Evolutionary conservation across 2,329 filamentous ascomycete species (phyloP), one percentile per base, ranked within the genome.

Genomic region (Penicillium frequentans): DNA sequence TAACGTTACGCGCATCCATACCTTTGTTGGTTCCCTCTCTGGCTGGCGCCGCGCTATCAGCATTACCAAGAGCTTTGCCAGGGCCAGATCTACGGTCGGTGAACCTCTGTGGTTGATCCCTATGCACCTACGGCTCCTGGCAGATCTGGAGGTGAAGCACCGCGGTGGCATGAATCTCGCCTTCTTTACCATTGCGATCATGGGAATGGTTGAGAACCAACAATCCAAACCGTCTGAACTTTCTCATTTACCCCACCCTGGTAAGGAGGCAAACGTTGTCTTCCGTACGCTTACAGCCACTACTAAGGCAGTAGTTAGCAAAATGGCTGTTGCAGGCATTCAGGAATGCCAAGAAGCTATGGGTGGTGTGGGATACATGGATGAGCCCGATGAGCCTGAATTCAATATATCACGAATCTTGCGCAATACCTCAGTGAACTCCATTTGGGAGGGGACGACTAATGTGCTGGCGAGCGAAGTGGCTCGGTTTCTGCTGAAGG

Each of bases 381-480:
- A 76, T 44, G 73, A 75, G 49, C 54, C 71, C 8, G 70, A 75
- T 57, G 83, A 85, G 56, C 84, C 86, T 49, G 81, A 85, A 37
- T 76, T 90, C 56, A 91, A 91, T 65, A 75, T 91, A 3, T 82
- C 87, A 0, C 81, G 86, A 7, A 75, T 90, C 1, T 85, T 86
- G 64, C 82, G 89, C 8, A 88, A 91, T 64, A 84, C 81, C 1
- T 74, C 79, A 8, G 79, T 81, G 1, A 74, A 77, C 49, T 72
- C 72, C 1, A 88, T 91, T 49, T 90, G 87, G 86, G 87, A 90
- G 70, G 87, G 88, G 1, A 91, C 89, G 0, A 90, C 87, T 0
- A 87, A 90, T 64, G 86, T 91, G 6, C 77, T 91, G 54, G 84
- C 84, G 5, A 79, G 79, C 39, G 81, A 84, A 60, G 70, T 81